Conservation (phyloP, 768 basidiomycete species). For the Russula olivacea region DNA sequence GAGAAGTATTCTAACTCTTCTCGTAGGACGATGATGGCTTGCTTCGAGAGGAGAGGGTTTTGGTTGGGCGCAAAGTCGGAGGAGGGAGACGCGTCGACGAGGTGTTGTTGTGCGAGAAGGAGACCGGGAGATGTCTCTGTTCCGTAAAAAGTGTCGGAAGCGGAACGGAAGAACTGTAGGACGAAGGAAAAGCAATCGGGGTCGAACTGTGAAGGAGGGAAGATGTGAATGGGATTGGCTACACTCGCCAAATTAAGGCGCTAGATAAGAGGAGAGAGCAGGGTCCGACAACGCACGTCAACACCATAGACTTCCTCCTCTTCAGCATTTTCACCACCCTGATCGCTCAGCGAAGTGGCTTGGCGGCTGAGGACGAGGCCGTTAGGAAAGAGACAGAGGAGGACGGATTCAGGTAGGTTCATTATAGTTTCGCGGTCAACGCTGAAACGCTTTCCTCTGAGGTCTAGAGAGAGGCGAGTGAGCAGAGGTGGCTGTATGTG, state of each 20-base stretch:
- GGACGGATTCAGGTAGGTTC: slow-evolving; percentile 95
- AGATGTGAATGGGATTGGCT: slow-evolving; percentile 20
- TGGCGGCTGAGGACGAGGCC: slow-evolving; percentile 91
- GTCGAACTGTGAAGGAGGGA: slow-evolving; percentile 65
- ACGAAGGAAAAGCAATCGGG: slow-evolving; percentile 95
- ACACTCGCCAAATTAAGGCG: slow-evolving; percentile 12
- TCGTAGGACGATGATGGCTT: slow-evolving; percentile 95
- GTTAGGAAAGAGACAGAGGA: slow-evolving; percentile 95
- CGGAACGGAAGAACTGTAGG: slow-evolving; percentile 82
- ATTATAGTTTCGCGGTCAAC: slow-evolving; percentile 97
- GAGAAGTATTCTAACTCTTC: slow-evolving; percentile 99
- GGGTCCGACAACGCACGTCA: slow-evolving; percentile 61
- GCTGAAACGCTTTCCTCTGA: slow-evolving; percentile 85
- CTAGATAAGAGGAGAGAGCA: slow-evolving; percentile 16
- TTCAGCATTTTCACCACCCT: slow-evolving; percentile 68
- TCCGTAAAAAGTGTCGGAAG: slow-evolving; percentile 91
- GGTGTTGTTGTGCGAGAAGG: slow-evolving; percentile 70
- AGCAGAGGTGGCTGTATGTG: slow-evolving; percentile 83
- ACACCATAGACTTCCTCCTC: slow-evolving; percentile 93
- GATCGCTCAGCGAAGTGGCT: slow-evolving; percentile 66
- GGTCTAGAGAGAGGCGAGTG: slow-evolving; percentile 83
- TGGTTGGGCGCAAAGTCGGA: slow-evolving; percentile 60
- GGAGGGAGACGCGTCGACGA: slow-evolving; percentile 57
- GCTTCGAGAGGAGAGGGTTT: slow-evolving; percentile 91
- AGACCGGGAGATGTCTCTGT: slow-evolving; percentile 66